These are phyloP conservation scores for Apostasia shenzhenica DNA, from an alignment of 106 monocot species.

Conservation along the genomic window DNA sequence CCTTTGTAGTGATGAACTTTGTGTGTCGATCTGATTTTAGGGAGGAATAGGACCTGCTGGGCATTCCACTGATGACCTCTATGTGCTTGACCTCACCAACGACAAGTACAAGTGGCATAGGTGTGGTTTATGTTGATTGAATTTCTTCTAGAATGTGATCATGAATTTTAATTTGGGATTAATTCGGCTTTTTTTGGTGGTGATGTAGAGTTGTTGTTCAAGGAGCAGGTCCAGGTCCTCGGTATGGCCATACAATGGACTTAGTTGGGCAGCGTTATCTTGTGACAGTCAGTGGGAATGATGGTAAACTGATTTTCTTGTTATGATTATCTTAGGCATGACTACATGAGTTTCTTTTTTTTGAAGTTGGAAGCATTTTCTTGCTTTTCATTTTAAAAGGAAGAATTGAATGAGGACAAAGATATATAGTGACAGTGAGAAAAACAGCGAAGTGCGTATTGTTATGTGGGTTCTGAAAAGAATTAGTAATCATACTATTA, in stretches of 20 bases:
- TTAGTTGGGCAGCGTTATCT: constrained; percentile 92
- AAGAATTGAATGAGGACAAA: no score
- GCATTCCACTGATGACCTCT: constrained; percentile 96
- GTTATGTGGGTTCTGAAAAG: no score
- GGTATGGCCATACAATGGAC: constrained; percentile 97
- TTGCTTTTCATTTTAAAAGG: no score
- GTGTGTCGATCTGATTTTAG: constrained; percentile 28
- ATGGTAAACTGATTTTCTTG: constrained; percentile 45
- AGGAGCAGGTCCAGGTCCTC: constrained; percentile 91
- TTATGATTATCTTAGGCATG: background rate
- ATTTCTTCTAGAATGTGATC: background rate
- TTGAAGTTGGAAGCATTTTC: no score
- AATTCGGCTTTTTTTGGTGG: background rate
- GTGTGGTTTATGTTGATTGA: constrained; percentile 14
- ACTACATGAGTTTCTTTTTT: no score
- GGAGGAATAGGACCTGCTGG: constrained; percentile 99
- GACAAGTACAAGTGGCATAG: constrained; percentile 97
- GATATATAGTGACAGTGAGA: no score
- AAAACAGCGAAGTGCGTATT: no score
- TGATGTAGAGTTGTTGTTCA: constrained; percentile 75
- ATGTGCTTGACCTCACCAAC: constrained; percentile 91
- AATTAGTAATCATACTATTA: no score
- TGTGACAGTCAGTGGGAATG: constrained; percentile 90
- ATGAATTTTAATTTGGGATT: background rate
- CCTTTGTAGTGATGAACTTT: background rate